Conservation (phyloP, 139 green algal species). For the Chlamydomonas applanata region DNA sequence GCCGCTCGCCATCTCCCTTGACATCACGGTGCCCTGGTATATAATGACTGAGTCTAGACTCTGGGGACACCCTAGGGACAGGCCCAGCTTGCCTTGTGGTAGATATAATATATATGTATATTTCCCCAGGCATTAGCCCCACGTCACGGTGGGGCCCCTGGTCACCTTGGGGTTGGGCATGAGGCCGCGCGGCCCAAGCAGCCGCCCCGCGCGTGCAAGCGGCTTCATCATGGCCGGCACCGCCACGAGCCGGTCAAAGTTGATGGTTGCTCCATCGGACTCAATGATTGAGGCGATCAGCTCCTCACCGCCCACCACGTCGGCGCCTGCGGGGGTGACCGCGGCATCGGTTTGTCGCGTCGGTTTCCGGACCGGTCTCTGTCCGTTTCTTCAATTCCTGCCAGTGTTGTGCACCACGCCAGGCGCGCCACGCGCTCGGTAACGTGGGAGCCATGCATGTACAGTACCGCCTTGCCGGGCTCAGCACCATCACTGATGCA, state of each 20-base stretch:
- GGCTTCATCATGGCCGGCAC: slow-evolving; percentile 81
- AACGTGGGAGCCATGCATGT: too few relatives aligned
- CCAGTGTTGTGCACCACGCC: too few relatives aligned
- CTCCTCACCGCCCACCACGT: slow-evolving; percentile 78
- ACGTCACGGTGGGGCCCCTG: too few relatives aligned
- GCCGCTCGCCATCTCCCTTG: too few relatives aligned
- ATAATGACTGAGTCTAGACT: too few relatives aligned
- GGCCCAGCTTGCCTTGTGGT: too few relatives aligned
- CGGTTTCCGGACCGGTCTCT: background rate
- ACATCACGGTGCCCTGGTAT: too few relatives aligned
- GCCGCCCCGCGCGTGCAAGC: slow-evolving; percentile 63
- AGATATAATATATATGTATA: too few relatives aligned
- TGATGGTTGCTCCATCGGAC: slow-evolving; percentile 36
- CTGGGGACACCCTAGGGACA: too few relatives aligned
- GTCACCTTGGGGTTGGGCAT: slow-evolving; percentile 98
- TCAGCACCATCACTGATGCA: too few relatives aligned
- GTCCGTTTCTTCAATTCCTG: background rate
- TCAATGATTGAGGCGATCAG: slow-evolving; percentile 72
- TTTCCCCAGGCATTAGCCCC: background rate
- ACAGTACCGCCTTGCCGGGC: too few relatives aligned
- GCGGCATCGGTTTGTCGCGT: background rate
- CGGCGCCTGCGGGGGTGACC: slow-evolving; percentile 54
- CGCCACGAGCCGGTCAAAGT: slow-evolving; percentile 65
- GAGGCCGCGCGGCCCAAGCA: slow-evolving; percentile 90
- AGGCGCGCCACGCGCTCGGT: too few relatives aligned